Evolutionary conservation across 2,329 filamentous ascomycete genomes (phyloP).

Genomic region (Xylariaceae sp.): DNA sequence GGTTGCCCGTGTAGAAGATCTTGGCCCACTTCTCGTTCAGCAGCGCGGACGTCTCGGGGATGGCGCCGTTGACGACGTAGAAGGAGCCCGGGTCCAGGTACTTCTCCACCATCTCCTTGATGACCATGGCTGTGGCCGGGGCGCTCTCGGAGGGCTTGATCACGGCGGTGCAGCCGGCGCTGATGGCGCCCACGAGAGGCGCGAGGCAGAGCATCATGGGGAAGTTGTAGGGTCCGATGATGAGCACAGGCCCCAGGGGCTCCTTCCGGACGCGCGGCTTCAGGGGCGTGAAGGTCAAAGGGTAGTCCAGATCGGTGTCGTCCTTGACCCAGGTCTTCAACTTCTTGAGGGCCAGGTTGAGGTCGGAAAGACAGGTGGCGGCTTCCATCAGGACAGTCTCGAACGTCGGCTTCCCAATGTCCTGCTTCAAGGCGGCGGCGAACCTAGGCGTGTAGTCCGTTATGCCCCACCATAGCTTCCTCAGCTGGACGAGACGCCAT

Average conservation of each 20-base stretch:
- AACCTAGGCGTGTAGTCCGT: conserved; percentile 72
- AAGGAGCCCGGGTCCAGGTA: conserved; percentile 75
- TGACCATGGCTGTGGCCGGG: conserved; percentile 67
- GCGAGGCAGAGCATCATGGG: conserved; percentile 75
- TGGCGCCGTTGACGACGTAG: conserved; percentile 70
- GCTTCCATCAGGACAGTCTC: conserved; percentile 73
- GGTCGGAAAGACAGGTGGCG: conserved; percentile 74
- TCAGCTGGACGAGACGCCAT: conserved; percentile 79
- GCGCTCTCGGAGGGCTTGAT: conserved; percentile 87
- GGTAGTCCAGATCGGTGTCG: conserved; percentile 66
- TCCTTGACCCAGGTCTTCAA: conserved; percentile 79
- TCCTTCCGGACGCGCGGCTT: conserved; percentile 78
- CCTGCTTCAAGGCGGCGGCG: conserved; percentile 66
- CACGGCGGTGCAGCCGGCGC: conserved; percentile 82
- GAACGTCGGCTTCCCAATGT: conserved; percentile 71
- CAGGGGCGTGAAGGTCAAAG: conserved; percentile 62
- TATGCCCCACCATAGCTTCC: conserved; percentile 91
- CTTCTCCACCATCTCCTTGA: conserved; percentile 72
- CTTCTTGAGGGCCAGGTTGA: conserved; percentile 70
- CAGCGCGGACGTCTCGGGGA: conserved; percentile 74
- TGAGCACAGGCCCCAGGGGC: conserved; percentile 73
- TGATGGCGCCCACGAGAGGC: conserved; percentile 83
- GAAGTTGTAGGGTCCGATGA: conserved; percentile 94
- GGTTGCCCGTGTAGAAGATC: conserved; percentile 91
- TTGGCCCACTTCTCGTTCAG: conserved; percentile 94